Evolutionary conservation across 176 grass and related monocot species (phyloP).

Genomic region (Oryza meyeriana): DNA sequence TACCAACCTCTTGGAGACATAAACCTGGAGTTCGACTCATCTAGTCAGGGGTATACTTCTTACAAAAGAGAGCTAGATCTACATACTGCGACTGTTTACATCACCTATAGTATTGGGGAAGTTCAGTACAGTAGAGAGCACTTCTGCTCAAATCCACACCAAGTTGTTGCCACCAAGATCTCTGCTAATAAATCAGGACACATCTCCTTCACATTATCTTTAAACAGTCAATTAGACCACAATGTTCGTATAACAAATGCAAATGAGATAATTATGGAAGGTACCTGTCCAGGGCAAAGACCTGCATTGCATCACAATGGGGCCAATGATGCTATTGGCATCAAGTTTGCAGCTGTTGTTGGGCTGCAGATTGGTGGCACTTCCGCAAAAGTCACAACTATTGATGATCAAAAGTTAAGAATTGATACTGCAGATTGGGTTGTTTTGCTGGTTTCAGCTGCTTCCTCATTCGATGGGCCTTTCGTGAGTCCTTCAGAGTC

Average conservation of each 20-base stretch:
- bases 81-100: constrained; percentile 37
- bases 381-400: constrained; percentile 10
- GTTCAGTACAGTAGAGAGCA: constrained; percentile 69
- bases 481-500: constrained; percentile 61
- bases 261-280: constrained; percentile 62
- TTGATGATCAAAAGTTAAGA: constrained; percentile 52
- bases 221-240: constrained; percentile 54
- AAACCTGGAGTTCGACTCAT: constrained; percentile 49
- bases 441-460: constrained; percentile 56
- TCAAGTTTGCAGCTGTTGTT: constrained; percentile 62
- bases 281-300: constrained; percentile 48
- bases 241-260: constrained; percentile 28
- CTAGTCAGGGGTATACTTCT: constrained; percentile 25
- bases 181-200: constrained; percentile 51
- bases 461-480: constrained; percentile 63
- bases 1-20: constrained; percentile 80
- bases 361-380: constrained; percentile 38
- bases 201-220: constrained; percentile 52
- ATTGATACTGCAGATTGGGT: constrained; percentile 64
- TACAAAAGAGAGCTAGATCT: constrained; percentile 83
- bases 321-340: constrained; percentile 40
- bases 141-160: constrained; percentile 71
- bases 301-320: neutral
- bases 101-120: constrained; percentile 49
- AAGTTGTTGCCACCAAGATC: constrained; percentile 57